Base-by-base conservation (phyloP, 306 rosid species). In the Pyrus betulifolia region DNA sequence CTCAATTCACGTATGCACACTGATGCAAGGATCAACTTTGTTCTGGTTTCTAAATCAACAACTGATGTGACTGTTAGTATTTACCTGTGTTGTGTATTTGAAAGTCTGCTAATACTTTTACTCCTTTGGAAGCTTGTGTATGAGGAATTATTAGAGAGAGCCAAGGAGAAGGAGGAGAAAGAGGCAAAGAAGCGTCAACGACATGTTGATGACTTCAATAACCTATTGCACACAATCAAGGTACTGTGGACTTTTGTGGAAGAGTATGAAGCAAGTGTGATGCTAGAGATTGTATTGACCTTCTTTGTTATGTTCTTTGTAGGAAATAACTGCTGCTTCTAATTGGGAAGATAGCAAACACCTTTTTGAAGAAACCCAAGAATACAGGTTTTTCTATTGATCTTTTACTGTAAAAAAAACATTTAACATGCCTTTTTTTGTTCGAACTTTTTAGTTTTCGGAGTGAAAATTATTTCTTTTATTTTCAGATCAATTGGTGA, bases 151-250 rank as follows among this genome's bases (percentile, higher is more conserved):
- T 71, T 91, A 74, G 99, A 93, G 75, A 89, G 96, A 77, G 96
- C 93, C 21, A 92, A 81, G 86, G 99, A 89, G 84, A 96, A 96
- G 83, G 99, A 92, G 86, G 97, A 91, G 88, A 96, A 96, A 88
- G 99, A 96, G 87, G 96, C 96, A 73, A 96, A 91, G 87, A 96
- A 91, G 82, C 99, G 96, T 45, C 98, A 91, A 75, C 98, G 99
- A 67, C 85, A 92, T 80, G 96, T 93, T 61, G 98, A 89, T 84
- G 99, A 92, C 77, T 96, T 96, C 58, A 84, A 91, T 74, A 88
- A 90, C 75, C 80, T 91, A 58, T 81, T 96, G 70, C 83, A 91
- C 75, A 79, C 93, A 27, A 69, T 91, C 77, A 96, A 92, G 93
- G 99, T 92, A 76, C 74, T 69, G 54, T 6, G 66, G 60, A 85